Conservation (phyloP, 1,284 basidiomycete species). For the Malassezia pachydermatis region DNA sequence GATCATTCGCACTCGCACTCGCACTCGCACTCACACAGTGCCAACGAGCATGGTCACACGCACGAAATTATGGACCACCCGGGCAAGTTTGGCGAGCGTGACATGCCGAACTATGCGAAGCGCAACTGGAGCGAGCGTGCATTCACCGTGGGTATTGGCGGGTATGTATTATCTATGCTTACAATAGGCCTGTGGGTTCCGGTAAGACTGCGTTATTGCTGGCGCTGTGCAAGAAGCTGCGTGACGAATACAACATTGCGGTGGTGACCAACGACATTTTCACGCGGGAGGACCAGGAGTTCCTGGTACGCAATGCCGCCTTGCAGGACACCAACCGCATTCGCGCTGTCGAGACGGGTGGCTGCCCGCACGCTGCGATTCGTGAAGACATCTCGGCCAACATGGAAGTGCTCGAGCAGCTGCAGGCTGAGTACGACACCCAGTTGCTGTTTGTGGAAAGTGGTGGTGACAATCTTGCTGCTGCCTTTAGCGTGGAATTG, state of each 20-base stretch:
- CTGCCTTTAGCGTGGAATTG: conserved; percentile 88
- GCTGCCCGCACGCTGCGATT: conserved; percentile 47
- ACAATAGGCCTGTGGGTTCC: conserved; percentile 64
- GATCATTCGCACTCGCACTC: conserved; percentile 17
- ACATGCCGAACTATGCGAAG: conserved; percentile 73
- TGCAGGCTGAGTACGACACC: conserved; percentile 66
- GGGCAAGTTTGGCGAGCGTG: conserved; percentile 86
- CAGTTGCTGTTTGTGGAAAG: conserved; percentile 71
- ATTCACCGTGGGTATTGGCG: conserved; percentile 93
- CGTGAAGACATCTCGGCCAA: conserved; percentile 95
- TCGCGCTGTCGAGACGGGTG: conserved; percentile 79
- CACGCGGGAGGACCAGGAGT: conserved; percentile 88
- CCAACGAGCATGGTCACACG: conserved; percentile 42
- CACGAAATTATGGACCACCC: conserved; percentile 28
- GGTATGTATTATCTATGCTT: conserved; percentile 54
- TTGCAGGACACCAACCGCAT: conserved; percentile 69
- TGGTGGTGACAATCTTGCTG: conserved; percentile 87
- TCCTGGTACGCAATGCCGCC: conserved; percentile 82
- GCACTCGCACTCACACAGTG: conserved; percentile 23
- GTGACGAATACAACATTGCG: conserved; percentile 83
- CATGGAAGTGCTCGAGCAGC: conserved; percentile 81
- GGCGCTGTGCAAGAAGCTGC: conserved; percentile 73
- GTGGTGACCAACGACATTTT: conserved; percentile 48
- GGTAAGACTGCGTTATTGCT: conserved; percentile 93
- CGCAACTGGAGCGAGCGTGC: conserved; percentile 85